These are phyloP conservation scores for Cucumis melo DNA, from an alignment of 306 rosid genomes.

Conservation along the genomic window DNA sequence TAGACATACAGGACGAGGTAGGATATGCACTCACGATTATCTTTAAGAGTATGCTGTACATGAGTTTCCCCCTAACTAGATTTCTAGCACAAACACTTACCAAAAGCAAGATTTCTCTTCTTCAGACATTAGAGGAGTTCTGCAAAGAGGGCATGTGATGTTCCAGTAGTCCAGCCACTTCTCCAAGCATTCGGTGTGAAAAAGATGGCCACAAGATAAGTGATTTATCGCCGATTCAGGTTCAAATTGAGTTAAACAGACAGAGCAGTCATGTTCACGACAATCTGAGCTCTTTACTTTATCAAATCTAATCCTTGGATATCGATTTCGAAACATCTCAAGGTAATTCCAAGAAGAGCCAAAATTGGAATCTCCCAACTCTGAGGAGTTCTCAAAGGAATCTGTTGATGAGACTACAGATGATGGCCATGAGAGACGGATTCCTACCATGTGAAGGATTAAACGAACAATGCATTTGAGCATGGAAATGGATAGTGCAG, in stretches of 20 bases:
- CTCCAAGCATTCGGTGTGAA: conserved; percentile 73
- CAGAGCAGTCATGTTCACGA: conserved; percentile 58
- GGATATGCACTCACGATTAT: background rate
- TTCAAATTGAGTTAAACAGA: conserved; percentile 58
- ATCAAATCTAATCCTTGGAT: conserved; percentile 41
- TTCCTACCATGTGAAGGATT: conserved; percentile 56
- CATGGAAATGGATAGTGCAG: conserved; percentile 64
- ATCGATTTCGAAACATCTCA: conserved; percentile 44
- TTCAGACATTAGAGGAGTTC: conserved; percentile 65
- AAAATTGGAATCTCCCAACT: conserved; percentile 27
- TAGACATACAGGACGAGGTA: background rate
- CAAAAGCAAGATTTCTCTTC: conserved; percentile 43
- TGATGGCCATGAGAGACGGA: conserved; percentile 40
- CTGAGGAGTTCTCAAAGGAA: conserved; percentile 22
- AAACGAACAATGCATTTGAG: conserved; percentile 64
- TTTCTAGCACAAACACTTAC: conserved; percentile 21
- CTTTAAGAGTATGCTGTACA: conserved; percentile 43
- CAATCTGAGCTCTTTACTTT: conserved; percentile 18
- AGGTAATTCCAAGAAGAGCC: conserved; percentile 34
- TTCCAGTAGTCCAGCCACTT: conserved; percentile 89
- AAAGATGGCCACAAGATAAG: conserved; percentile 74
- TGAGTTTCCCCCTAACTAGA: conserved; percentile 15
- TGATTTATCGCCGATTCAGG: conserved; percentile 65
- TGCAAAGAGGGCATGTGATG: conserved; percentile 90
- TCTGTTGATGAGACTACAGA: conserved; percentile 24